phyloP scores from a whole-genome alignment of 371 early-diverging fungal genomes.

The Dichotomocladium elegans region DNA sequence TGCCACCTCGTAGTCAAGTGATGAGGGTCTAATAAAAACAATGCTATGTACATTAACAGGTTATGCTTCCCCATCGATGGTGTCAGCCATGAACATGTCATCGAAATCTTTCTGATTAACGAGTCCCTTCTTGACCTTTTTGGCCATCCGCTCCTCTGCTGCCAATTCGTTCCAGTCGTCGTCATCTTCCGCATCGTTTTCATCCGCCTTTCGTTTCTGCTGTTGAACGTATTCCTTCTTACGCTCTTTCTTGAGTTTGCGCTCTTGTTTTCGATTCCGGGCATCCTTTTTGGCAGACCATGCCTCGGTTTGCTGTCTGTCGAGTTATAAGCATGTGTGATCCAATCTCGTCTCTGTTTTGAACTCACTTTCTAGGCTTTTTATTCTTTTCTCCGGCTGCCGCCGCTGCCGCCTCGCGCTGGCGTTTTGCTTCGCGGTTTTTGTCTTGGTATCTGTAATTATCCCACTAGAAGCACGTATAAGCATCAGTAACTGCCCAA shows the following conservation, averaged over 20 bases:
- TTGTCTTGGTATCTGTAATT: conserved; percentile 66
- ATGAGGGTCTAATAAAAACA: neutral
- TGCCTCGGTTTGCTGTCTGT: conserved; percentile 26
- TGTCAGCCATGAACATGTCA: conserved; percentile 22
- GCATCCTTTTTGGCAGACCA: conserved; percentile 76
- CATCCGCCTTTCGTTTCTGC: conserved; percentile 45
- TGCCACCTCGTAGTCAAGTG: neutral
- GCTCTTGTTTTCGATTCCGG: conserved; percentile 59
- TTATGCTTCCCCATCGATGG: neutral
- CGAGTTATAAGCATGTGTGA: conserved; percentile 1
- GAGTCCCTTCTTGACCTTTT: conserved; percentile 51
- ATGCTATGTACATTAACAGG: neutral
- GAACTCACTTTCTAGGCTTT: conserved; percentile 21
- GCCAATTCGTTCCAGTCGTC: conserved; percentile 52
- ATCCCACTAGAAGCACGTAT: conserved; percentile 31
- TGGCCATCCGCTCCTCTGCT: conserved; percentile 43
- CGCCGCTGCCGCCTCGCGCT: conserved; percentile 49
- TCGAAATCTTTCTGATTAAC: conserved; percentile 51
- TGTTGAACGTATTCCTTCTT: conserved; percentile 49
- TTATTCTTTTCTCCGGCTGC: conserved; percentile 18
- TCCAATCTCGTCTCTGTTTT: neutral
- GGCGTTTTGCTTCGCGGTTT: conserved; percentile 73
- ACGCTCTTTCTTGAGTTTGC: conserved; percentile 66
- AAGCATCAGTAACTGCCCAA: neutral
- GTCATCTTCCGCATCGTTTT: conserved; percentile 35